Evolutionary conservation across 257 asterid species (phyloP).

Genomic region (Solanum virginianum): DNA sequence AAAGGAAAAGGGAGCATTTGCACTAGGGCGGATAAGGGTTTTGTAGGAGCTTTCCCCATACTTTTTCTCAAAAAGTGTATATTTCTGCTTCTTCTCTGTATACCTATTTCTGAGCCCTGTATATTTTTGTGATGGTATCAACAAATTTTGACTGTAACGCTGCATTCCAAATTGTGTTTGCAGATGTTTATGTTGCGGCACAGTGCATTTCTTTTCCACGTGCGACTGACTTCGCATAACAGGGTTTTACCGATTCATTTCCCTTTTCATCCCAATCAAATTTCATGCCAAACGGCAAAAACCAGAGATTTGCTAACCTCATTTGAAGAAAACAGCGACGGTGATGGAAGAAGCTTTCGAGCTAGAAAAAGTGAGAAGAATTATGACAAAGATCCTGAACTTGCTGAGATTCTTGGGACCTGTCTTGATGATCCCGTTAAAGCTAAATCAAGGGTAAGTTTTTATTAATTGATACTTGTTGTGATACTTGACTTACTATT

Average conservation of each 20-base stretch:
- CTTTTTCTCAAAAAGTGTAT: no score
- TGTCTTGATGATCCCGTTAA: slow-evolving; percentile 68
- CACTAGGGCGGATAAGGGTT: no score
- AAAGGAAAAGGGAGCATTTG: no score
- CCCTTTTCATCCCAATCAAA: not conserved
- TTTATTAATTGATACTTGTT: not conserved
- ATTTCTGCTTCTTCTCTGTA: no score
- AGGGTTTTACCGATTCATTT: not conserved
- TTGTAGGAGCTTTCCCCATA: no score
- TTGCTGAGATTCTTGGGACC: slow-evolving; percentile 75
- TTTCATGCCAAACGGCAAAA: slow-evolving; percentile 7
- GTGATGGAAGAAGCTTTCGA: slow-evolving; percentile 22
- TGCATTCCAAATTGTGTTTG: not conserved
- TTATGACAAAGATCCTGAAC: slow-evolving; percentile 84
- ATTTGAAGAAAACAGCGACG: slow-evolving; percentile 12
- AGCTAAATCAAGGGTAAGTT: slow-evolving; percentile 42
- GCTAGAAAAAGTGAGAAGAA: slow-evolving; percentile 46
- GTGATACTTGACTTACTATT: no score
- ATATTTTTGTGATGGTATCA: no score
- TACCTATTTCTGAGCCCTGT: no score
- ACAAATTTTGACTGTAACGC: no score
- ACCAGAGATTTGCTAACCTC: slow-evolving; percentile 16
- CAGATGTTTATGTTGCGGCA: slow-evolving; percentile 39
- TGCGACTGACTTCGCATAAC: not conserved
- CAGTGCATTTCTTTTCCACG: slow-evolving; percentile 10